Percentiles rank a stretch among this genome's conserved stretches.
Conservation (phyloP, 768 basidiomycete species). For the Ephemerocybe angulata region DNA sequence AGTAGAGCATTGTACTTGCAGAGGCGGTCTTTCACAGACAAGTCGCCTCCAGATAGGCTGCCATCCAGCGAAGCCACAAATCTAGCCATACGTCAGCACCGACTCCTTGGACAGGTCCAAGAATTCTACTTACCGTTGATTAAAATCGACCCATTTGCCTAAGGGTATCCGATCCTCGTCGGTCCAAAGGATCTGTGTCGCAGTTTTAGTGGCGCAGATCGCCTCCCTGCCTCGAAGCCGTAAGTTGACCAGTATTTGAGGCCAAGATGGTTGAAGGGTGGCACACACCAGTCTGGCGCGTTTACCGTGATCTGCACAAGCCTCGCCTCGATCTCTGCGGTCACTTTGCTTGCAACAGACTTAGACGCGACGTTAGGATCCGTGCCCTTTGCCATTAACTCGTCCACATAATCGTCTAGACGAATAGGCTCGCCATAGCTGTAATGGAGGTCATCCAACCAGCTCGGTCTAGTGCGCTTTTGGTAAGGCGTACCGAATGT, state of each 20-base stretch:
- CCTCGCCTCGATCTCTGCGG: slow-evolving; percentile 43
- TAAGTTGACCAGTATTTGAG: not conserved
- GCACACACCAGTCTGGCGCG: slow-evolving; percentile 60
- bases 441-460: not conserved
- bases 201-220: slow-evolving; percentile 53
- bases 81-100: not conserved
- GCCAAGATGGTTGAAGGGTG: not conserved
- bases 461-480: not conserved
- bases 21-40: slow-evolving; percentile 39
- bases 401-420: slow-evolving; percentile 47
- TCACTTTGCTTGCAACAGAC: slow-evolving; percentile 55
- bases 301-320: slow-evolving; percentile 57
- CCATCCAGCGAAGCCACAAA: slow-evolving; percentile 5
- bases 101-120: not conserved
- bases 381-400: slow-evolving; percentile 35
- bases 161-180: slow-evolving; percentile 44
- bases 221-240: slow-evolving; percentile 46
- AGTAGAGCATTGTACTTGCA: slow-evolving; percentile 56
- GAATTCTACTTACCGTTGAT: slow-evolving; percentile 48
- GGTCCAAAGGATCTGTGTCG: slow-evolving; percentile 54
- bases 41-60: not conserved
- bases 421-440: slow-evolving; percentile 55
- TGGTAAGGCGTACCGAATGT: slow-evolving; percentile 18
- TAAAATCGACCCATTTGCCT: slow-evolving; percentile 48
- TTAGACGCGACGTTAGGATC: slow-evolving; percentile 37